Percentiles rank a stretch among this genome's conserved stretches.
These are phyloP conservation scores for Podospora fimiseda DNA, from an alignment of 495 filamentous ascomycete species.

Conservation along the genomic window DNA sequence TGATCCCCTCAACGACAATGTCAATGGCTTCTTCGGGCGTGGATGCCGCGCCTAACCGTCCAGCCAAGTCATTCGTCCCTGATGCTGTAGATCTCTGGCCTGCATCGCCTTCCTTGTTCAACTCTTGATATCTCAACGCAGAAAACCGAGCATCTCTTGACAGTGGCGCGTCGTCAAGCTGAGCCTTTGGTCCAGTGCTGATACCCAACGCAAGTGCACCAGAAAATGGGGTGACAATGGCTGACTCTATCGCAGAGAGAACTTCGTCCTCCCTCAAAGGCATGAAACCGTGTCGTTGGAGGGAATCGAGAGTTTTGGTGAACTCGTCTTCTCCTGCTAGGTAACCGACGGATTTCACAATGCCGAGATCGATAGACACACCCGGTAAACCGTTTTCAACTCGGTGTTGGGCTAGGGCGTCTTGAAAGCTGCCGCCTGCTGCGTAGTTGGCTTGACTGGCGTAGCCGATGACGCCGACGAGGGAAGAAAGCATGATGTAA, in stretches of 20 bases:
- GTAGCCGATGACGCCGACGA: constrained; percentile 35
- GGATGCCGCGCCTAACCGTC: constrained; percentile 2
- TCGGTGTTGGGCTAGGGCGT: constrained; percentile 22
- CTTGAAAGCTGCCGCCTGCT: constrained; percentile 37
- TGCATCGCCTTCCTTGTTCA: not conserved
- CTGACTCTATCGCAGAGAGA: constrained; percentile 17
- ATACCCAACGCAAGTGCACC: constrained; percentile 18
- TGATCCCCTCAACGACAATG: constrained; percentile 10
- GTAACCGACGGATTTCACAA: constrained; percentile 33
- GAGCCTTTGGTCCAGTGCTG: constrained; percentile 17
- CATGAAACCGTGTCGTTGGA: constrained; percentile 20
- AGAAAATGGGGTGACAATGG: constrained; percentile 20
- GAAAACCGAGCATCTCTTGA: constrained; percentile 18
- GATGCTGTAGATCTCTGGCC: not conserved
- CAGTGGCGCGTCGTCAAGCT: constrained; percentile 5
- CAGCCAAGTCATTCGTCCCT: constrained; percentile 8
- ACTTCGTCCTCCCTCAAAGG: constrained; percentile 18
- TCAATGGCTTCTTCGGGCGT: constrained; percentile 9
- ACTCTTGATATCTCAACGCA: constrained; percentile 13
- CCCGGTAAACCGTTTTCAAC: constrained; percentile 24
- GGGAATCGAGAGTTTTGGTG: constrained; percentile 14
- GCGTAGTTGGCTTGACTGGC: constrained; percentile 45
- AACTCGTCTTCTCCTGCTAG: constrained; percentile 18
- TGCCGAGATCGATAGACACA: constrained; percentile 43
- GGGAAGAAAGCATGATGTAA: constrained; percentile 50